Evolutionary conservation across 2,329 filamentous ascomycete genomes (phyloP), one percentile per base, ranked within the genome.

Genomic region (Aureobasidium lini): DNA sequence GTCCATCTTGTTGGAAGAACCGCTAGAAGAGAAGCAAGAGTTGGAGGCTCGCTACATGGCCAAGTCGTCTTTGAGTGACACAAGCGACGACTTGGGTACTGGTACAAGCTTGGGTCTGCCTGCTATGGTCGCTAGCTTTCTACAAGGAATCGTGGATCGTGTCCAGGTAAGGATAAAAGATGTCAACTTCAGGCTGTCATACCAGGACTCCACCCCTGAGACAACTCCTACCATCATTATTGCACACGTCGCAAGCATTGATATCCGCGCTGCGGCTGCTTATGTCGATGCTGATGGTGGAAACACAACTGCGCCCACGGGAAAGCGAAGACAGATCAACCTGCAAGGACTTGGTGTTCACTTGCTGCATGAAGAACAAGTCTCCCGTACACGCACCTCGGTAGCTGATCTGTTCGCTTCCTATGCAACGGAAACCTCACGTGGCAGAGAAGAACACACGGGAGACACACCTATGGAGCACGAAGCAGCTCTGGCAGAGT

Each of bases 1-100:
- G 68, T 92, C 88, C 0, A 93, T 93, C 68, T 76, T 93, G n/a
- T 79, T 87, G 64, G 83, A 86, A 1, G 85, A 90, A 67, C 84
- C 87, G 11, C 75, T 76, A 5, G 78, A 82, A 50, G 87, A 90
- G 66, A 85, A 82, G 63, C 79, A 77, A 60, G 81, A 86, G 67
- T 76, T 93, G 28, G 86, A 91, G 69, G 83, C 86, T 50, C 86
- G 86, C 8, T 81, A 85, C 60, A 71, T 88, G 42, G 81, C 81
- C 40, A 81, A 84, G 18, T 88, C 86, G 1, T 71, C 84, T 16
- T 66, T 79, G 7, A 77, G 79, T 62, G 71, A 70, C 46, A 69
- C 72, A 63, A 87, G 82, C 66, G 84, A 87, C 5, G 85, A 85
- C 39, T 71, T 84, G 4, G 89, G 89, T n/a, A 89, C 87, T 23